Evolutionary conservation across 73 alveolate species (phyloP).

Genomic region (Stentor roeselii): DNA sequence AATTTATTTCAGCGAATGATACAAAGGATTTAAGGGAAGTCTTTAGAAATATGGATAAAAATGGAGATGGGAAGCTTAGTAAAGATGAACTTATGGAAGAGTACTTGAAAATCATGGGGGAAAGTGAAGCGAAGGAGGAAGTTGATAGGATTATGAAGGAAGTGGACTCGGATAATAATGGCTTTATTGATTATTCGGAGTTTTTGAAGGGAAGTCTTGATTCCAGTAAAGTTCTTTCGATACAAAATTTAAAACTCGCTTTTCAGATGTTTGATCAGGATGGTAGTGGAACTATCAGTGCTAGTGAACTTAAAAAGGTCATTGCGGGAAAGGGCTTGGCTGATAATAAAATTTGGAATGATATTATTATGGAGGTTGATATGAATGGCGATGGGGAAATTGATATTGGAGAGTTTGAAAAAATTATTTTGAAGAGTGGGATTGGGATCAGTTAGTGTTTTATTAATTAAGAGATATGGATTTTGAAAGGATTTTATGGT

Average conservation of each 20-base stretch:
- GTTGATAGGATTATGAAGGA: conserved; percentile 28
- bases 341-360: conserved; percentile 9
- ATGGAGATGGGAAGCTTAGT: conserved; percentile 24
- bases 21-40: conserved; percentile 14
- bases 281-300: conserved; percentile 18
- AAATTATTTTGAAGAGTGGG: conserved; percentile 18
- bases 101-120: neutral
- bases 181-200: conserved; percentile 26
- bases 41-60: neutral
- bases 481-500: too few relatives aligned
- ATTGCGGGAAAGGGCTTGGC: neutral
- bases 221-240: conserved; percentile 12
- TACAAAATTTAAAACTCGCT: conserved; percentile 9
- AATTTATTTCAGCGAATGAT: neutral
- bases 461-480: too few relatives aligned
- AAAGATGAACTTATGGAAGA: neutral
- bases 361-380: conserved; percentile 15
- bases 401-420: conserved; percentile 7
- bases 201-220: conserved; percentile 5
- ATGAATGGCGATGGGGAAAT: conserved; percentile 30
- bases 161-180: conserved; percentile 28
- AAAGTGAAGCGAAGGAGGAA: neutral
- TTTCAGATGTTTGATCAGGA: conserved; percentile 19
- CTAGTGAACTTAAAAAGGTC: neutral
- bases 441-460: too few relatives aligned